Evolutionary conservation across 2,329 filamentous ascomycete species (phyloP).

Genomic region (Fusarium sp.): DNA sequence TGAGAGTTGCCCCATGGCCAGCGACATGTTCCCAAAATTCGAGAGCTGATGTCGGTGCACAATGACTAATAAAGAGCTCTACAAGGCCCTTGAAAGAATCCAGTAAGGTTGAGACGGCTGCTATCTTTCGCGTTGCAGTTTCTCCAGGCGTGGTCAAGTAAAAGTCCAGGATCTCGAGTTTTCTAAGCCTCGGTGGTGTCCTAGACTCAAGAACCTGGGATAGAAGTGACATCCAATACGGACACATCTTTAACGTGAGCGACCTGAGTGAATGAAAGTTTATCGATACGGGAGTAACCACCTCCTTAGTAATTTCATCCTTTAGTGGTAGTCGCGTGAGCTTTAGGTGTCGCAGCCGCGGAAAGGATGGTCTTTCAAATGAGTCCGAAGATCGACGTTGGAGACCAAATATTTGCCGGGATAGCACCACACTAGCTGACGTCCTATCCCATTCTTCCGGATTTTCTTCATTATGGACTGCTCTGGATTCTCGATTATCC

Average conservation of each 20-base stretch:
- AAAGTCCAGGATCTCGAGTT: slow-evolving; percentile 1
- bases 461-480: accelerated
- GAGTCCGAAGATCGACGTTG: accelerated
- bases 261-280: accelerated
- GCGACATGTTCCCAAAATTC: slow-evolving; percentile 1
- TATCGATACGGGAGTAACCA: background rate
- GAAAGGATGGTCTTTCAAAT: accelerated
- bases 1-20: background rate
- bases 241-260: background rate
- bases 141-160: background rate
- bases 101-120: accelerated
- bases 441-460: background rate
- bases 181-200: background rate
- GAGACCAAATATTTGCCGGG: background rate
- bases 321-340: background rate
- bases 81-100: background rate
- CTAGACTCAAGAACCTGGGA: accelerated
- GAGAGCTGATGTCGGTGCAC: background rate
- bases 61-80: background rate
- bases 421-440: background rate
- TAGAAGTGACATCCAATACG: background rate
- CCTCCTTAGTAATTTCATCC: background rate
- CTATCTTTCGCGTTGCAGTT: background rate
- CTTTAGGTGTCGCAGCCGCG: background rate
- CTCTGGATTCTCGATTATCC: background rate